Evolutionary conservation across 2,329 filamentous ascomycete genomes (phyloP), one percentile per base, ranked within the genome.

Genomic region (Phaeosphaeriaceae sp.): DNA sequence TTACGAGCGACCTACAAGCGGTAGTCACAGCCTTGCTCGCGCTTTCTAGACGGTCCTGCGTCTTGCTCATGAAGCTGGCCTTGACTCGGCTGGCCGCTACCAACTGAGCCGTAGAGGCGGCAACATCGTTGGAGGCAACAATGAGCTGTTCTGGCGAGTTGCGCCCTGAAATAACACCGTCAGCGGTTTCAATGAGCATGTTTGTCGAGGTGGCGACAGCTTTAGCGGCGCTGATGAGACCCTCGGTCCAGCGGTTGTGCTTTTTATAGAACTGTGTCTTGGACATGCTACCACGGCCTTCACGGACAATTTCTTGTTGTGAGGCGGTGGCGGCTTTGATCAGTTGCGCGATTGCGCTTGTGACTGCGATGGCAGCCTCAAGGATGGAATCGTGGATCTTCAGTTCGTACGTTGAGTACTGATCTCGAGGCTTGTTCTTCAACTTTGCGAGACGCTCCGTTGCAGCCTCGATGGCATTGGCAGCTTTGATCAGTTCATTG

Each of bases 181-280:
- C 94, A 0, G 94, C 94, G 6, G 94, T 99, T 81, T 99, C 94
- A 67, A 99, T 99, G 61, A 99, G 84, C 34, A 88, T 94, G 77
- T 97, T 97, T 9, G 94, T 99, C 13, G 92, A 95, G 1, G 84
- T 83, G 3, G 94, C 94, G 15, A 99, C 94, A 1, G 94, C 94
- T 78, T 99, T 99, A 58, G 94, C 93, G 0, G 94, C 94, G 30
- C 91, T 96, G 70, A 99, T 97, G 52, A 99, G 85, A 39, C 94
- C 94, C 70, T 99, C 94, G 0, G 94, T 99, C 94, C 94, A 99
- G 43, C 94, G 86, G 77, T 97, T 99, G 83, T 99, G 97, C 81
- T 97, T 97, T 83, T 97, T 97, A 86, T 99, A 99, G 75, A 99
- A 99, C 18, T 92, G 92, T 2, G 92, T 95, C 49, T 87, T 85